Evolutionary conservation across 2,329 filamentous ascomycete species (phyloP).

Genomic region (Penicillium sp.): DNA sequence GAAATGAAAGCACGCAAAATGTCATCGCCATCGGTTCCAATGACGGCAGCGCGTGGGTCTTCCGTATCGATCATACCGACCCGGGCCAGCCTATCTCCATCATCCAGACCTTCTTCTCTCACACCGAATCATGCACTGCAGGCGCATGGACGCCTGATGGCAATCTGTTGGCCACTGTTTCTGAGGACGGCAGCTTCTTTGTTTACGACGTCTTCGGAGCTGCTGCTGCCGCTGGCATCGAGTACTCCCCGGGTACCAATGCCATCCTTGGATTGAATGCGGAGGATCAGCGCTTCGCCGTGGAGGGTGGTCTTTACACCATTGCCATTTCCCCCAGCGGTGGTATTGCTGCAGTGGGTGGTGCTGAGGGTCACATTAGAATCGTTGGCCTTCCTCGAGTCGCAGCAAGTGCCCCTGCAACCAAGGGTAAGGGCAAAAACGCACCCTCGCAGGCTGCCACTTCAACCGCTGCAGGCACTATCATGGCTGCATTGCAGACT

Average conservation of each 20-base stretch:
- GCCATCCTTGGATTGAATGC: conserved; percentile 74
- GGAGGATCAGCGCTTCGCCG: conserved; percentile 83
- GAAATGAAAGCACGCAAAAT: conserved; percentile 63
- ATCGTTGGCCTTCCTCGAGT: conserved; percentile 78
- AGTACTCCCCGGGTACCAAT: conserved; percentile 56
- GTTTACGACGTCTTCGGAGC: conserved; percentile 90
- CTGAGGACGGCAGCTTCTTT: conserved; percentile 83
- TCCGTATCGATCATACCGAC: conserved; percentile 72
- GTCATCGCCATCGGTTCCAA: conserved; percentile 82
- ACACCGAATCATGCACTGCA: conserved; percentile 81
- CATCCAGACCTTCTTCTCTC: conserved; percentile 87
- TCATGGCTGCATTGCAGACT: conserved; percentile 79
- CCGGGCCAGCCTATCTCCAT: conserved; percentile 68
- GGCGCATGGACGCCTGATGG: conserved; percentile 90
- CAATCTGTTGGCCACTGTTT: conserved; percentile 79
- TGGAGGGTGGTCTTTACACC: conserved; percentile 88
- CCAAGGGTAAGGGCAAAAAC: conserved; percentile 55
- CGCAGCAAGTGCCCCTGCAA: conserved; percentile 40
- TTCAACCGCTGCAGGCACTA: conserved; percentile 60
- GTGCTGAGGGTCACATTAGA: conserved; percentile 81
- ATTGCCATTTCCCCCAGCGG: conserved; percentile 79
- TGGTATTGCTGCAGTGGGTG: conserved; percentile 78
- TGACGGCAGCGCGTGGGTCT: conserved; percentile 94
- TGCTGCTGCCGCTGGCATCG: conserved; percentile 64
- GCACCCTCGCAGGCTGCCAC: conserved; percentile 36